Base-by-base conservation (phyloP, 2,329 filamentous ascomycete species). In the Xylaria sp. region DNA sequence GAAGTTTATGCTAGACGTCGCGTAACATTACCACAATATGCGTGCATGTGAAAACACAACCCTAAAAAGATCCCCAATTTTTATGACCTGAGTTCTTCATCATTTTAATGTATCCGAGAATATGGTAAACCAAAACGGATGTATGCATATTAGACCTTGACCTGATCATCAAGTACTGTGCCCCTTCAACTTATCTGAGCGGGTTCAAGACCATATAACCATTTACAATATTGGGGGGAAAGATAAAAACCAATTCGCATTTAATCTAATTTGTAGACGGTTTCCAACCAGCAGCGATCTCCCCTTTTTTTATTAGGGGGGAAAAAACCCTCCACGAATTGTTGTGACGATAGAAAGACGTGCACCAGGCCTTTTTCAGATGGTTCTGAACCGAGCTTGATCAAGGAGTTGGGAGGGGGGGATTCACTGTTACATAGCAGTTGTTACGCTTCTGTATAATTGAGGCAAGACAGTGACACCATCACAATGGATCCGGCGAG, bases 381-480 rank as follows among this genome's bases (percentile, higher is more conserved):
- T 29, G 39, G 33, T 7, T 44, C n/a, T 25, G 25, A 29, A 29
- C 25, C 25, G 22, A 39, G 10, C 15, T 60, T 11, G 25, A 17
- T 10, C 10, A 22, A 29, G 17, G 27, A 38, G 5, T 5, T 9
- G 13, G 31, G 29, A 53, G n/a, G 13, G 22, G 36, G 22, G 17
- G 2, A 27, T 17, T 9, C 20, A 3, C 36, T 13, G 13, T n/a
- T 25, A 39, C 45, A 20, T 44, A 51, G 7, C 31, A 10, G 42
- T 44, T 31, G 50, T 54, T 47, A 57, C 38, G 10, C 45, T 20
- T 13, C 29, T 42, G 47, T 72, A 51, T 66, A 69, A 13, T 45
- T 67, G 69, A 72, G 61, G 68, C 63, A 65, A 72, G 68, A 73
- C 63, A 67, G 66, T 68, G 20, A 56, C 62, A 68, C 61, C 36